Percentiles rank a stretch among this genome's conserved stretches.
Evolutionary conservation across 192 early-diverging fungal genomes (phyloP).

Genomic region (Oehlia diaphana): DNA sequence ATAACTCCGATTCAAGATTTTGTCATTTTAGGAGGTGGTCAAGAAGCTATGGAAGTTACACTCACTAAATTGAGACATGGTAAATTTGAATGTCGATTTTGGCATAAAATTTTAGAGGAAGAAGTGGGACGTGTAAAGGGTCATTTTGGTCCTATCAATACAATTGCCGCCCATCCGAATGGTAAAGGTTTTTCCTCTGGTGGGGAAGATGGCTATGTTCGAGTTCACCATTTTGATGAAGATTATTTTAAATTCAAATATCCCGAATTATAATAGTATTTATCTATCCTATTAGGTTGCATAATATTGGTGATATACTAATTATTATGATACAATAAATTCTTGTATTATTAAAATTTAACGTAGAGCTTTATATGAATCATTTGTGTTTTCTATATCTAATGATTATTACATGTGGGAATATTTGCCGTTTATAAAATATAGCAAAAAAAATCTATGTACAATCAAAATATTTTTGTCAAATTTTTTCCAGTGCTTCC

Average conservation of each 20-base stretch:
- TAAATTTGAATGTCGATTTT: constrained; percentile 98
- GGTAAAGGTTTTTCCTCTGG: constrained; percentile 93
- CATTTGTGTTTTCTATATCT: not conserved
- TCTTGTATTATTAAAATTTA: not conserved
- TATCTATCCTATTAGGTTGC: not conserved
- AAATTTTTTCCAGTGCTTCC: constrained; percentile 28
- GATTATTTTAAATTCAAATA: constrained; percentile 95
- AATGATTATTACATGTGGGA: too few relatives aligned
- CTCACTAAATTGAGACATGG: constrained; percentile 85
- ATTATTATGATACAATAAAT: not conserved
- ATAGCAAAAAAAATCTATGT: not conserved
- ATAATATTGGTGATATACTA: not conserved
- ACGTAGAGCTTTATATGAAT: not conserved
- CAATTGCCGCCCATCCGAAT: constrained; percentile 93
- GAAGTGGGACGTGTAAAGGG: constrained; percentile 97
- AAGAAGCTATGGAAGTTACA: constrained; percentile 98
- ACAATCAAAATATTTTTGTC: not conserved
- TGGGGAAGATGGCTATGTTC: constrained; percentile 98
- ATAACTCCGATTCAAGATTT: constrained; percentile 86
- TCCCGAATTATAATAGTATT: constrained; percentile 47
- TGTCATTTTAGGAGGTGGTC: constrained; percentile 93
- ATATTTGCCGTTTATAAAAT: not conserved
- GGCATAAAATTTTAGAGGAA: constrained; percentile 94
- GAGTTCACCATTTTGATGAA: constrained; percentile 93
- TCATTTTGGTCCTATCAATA: constrained; percentile 99